Conservation (phyloP, 148 eudicot genomes). For the Agrostemma githago region DNA sequence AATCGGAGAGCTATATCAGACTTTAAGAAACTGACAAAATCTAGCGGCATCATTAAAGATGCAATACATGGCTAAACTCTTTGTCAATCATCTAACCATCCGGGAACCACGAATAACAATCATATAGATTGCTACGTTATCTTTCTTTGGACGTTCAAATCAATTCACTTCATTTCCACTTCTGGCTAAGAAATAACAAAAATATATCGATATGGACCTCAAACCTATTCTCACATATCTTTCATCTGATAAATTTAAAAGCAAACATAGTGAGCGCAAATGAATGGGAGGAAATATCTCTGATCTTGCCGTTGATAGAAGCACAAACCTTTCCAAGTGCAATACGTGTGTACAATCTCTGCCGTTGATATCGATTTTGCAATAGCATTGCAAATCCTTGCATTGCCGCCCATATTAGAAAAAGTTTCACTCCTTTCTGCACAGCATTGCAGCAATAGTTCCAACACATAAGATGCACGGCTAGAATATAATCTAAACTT, state of each 20-base stretch:
- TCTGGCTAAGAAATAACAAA: neutral
- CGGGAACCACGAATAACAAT: neutral
- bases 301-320: neutral
- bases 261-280: neutral
- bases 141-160: no score
- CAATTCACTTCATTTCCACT: neutral
- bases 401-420: constrained; percentile 91
- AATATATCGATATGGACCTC: neutral
- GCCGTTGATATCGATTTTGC: constrained; percentile 93
- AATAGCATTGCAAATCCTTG: constrained; percentile 96
- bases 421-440: constrained; percentile 88
- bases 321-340: constrained; percentile 85
- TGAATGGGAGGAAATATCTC: neutral
- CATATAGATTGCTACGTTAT: neutral
- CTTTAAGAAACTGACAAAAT: neutral
- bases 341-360: constrained; percentile 90
- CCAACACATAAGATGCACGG: constrained; percentile 6
- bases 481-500: neutral
- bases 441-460: constrained; percentile 18
- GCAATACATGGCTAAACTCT: neutral
- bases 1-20: neutral
- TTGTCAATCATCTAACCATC: neutral
- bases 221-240: neutral
- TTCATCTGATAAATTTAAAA: neutral
- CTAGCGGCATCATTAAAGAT: neutral